Conservation (phyloP, 352 stramenopile species). For the Pythium pectinolyticum region DNA sequence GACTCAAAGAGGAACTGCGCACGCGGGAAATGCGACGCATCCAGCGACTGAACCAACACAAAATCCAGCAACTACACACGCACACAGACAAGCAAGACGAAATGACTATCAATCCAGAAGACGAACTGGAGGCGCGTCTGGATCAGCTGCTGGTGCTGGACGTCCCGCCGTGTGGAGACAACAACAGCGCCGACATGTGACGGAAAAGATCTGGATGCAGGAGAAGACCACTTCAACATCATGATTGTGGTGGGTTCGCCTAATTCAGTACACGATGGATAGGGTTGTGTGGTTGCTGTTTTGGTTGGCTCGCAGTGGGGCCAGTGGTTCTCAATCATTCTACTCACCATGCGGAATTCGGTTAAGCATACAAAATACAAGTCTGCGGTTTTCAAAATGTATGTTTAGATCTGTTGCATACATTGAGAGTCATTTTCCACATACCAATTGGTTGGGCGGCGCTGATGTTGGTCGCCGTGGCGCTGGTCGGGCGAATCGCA, state of each 20-base stretch:
- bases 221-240: conserved; percentile 28
- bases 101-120: conserved; percentile 8
- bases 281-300: conserved; percentile 2
- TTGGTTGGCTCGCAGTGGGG: conserved; percentile 20
- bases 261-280: conserved; percentile 14
- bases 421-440: not conserved
- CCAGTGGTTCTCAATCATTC: not conserved
- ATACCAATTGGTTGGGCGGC: conserved; percentile 22
- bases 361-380: not conserved
- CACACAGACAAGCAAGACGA: not conserved
- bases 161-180: not conserved
- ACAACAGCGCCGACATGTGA: not conserved
- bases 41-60: conserved; percentile 26
- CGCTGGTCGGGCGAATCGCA: not conserved
- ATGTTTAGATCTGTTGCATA: not conserved
- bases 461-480: not conserved
- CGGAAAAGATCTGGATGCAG: conserved; percentile 5
- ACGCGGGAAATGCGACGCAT: conserved; percentile 29
- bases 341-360: not conserved
- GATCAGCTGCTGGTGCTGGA: conserved; percentile 3
- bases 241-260: not conserved
- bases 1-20: conserved; percentile 20
- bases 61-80: conserved; percentile 2
- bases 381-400: not conserved
- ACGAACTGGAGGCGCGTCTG: conserved; percentile 15